Percentiles rank a stretch among this genome's conserved stretches.
Evolutionary conservation across 805 yeast genomes (phyloP).

Genomic region (Ogataea dorogensis): DNA sequence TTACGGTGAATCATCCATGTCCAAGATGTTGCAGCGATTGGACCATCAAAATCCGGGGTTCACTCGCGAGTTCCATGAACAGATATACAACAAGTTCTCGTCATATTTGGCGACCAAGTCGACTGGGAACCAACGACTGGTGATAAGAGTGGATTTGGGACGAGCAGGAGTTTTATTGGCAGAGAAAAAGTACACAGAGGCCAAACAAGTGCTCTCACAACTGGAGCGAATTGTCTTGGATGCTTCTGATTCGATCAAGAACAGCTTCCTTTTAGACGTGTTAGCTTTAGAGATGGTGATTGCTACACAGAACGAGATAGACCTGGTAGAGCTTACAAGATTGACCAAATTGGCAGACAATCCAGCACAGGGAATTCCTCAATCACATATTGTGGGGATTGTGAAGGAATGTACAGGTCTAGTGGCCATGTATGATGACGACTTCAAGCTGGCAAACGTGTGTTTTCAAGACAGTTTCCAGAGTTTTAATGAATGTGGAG

Average conservation of each 20-base stretch:
- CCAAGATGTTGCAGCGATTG: conserved; percentile 30
- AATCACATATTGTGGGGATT: conserved; percentile 72
- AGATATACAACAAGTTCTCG: conserved; percentile 24
- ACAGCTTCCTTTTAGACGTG: conserved; percentile 55
- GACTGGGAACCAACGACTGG: conserved; percentile 37
- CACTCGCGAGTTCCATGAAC: conserved; percentile 17
- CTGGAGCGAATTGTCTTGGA: conserved; percentile 39
- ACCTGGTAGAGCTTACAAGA: conserved; percentile 38
- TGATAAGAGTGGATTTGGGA: conserved; percentile 48
- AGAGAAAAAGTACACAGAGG: conserved; percentile 30
- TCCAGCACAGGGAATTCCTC: conserved; percentile 65
- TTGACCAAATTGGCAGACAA: conserved; percentile 48
- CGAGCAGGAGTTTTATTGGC: conserved; percentile 39
- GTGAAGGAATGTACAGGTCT: conserved; percentile 75
- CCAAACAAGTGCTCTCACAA: conserved; percentile 34
- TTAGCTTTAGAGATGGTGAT: conserved; percentile 65
- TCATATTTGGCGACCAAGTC: conserved; percentile 16
- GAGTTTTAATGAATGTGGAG: conserved; percentile 55
- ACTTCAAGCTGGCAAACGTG: conserved; percentile 54
- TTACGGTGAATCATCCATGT: conserved; percentile 33
- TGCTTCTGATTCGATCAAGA: conserved; percentile 45
- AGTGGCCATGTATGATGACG: conserved; percentile 56
- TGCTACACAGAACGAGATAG: conserved; percentile 39
- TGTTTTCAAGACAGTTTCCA: conserved; percentile 50
- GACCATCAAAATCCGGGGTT: conserved; percentile 23